phyloP scores from a whole-genome alignment of 2,329 filamentous ascomycete genomes.

The Xylariales sp. region DNA sequence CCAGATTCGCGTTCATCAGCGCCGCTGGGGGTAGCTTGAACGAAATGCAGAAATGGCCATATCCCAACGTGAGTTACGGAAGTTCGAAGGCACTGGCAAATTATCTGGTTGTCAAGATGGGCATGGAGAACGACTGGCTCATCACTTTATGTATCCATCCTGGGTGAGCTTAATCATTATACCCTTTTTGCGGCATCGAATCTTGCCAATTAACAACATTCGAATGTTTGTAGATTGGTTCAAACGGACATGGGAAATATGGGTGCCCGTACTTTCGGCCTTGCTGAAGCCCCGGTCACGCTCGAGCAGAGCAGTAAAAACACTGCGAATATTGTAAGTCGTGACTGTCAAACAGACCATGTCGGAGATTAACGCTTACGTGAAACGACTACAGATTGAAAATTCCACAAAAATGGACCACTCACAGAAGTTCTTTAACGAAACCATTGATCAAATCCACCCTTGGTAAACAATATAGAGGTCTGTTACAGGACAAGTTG shows the following conservation, averaged over 20 bases:
- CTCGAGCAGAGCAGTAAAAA: conserved; percentile 1
- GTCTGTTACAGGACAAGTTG: too few species aligned
- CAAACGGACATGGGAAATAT: conserved; percentile 1
- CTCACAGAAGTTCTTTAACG: background rate
- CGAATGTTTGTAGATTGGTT: background rate
- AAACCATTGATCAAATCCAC: background rate
- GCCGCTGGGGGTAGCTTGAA: conserved; percentile 3
- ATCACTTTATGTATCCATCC: conserved; percentile 1
- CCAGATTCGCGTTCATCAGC: conserved; percentile 1
- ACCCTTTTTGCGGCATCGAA: background rate
- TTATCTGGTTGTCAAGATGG: conserved; percentile 3
- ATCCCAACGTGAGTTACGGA: conserved; percentile 2
- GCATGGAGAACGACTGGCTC: conserved; percentile 3
- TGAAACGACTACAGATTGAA: background rate
- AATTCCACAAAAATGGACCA: background rate
- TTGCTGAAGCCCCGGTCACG: background rate
- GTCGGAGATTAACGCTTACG: background rate
- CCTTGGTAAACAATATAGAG: too few species aligned
- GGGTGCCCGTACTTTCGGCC: background rate
- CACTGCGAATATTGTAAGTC: background rate
- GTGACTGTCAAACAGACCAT: background rate
- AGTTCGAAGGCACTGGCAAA: conserved; percentile 1
- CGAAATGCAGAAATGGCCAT: background rate
- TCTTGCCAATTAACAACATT: background rate
- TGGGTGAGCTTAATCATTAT: background rate